These are phyloP conservation scores for Aspergillus cavernicola DNA, from an alignment of 495 filamentous ascomycete genomes.

Conservation along the genomic window DNA sequence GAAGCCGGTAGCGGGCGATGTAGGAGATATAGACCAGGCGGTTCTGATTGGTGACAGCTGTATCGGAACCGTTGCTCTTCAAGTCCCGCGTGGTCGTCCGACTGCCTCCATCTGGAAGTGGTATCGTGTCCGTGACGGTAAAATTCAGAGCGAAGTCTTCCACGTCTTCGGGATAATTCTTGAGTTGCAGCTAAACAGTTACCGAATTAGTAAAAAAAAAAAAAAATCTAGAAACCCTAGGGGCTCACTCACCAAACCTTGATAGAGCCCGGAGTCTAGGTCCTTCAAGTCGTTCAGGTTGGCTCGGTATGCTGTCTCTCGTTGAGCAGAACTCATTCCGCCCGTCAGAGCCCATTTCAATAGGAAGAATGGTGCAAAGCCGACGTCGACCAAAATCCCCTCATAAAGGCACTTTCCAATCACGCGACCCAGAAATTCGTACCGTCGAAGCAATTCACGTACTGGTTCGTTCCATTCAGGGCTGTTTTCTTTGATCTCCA, in stretches of 20 bases:
- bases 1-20: constrained; percentile 80
- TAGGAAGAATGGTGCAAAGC: constrained; percentile 94
- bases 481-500: constrained; percentile 50
- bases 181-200: constrained; percentile 62
- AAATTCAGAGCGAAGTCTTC: constrained; percentile 80
- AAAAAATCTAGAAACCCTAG: not conserved
- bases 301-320: constrained; percentile 71
- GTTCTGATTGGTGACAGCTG: constrained; percentile 85
- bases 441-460: constrained; percentile 63
- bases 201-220: constrained; percentile 5
- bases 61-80: constrained; percentile 68
- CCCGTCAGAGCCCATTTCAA: constrained; percentile 87
- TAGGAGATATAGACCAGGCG: constrained; percentile 90
- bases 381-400: constrained; percentile 90
- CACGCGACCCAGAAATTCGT: constrained; percentile 88
- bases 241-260: constrained; percentile 62
- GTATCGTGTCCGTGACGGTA: constrained; percentile 77
- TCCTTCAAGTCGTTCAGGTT: constrained; percentile 92
- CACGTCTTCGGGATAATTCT: constrained; percentile 84
- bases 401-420: constrained; percentile 98
- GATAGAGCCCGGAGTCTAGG: constrained; percentile 89
- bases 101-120: constrained; percentile 41
- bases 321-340: constrained; percentile 54
- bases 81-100: constrained; percentile 65
- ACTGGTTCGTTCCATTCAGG: constrained; percentile 55